Conservation (phyloP, 441 rosid genomes). For the Metrosideros polymorpha region DNA sequence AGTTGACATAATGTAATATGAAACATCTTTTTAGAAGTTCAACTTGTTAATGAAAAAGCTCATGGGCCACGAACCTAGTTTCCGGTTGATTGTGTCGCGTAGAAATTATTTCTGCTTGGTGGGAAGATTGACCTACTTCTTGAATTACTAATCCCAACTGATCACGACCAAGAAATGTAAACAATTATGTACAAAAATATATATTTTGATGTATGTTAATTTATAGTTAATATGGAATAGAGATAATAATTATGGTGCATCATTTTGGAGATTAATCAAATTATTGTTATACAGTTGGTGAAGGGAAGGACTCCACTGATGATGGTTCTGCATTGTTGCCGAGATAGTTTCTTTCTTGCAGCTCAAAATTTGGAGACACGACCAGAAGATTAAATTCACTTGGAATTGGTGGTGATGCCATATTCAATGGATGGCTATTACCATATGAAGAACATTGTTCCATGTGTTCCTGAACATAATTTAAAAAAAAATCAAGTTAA, state of each 20-base stretch:
- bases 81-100: neutral
- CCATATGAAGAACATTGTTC: neutral
- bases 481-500: neutral
- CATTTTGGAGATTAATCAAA: neutral
- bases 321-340: neutral
- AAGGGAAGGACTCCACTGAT: neutral
- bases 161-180: neutral
- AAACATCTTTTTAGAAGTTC: neutral
- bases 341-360: neutral
- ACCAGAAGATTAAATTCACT: neutral
- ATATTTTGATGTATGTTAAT: neutral
- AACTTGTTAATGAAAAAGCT: neutral
- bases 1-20: neutral
- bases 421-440: neutral
- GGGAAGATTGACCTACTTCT: neutral
- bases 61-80: neutral
- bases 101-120: neutral
- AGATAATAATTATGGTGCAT: neutral
- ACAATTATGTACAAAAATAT: neutral
- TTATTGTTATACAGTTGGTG: neutral
- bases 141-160: neutral
- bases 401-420: neutral
- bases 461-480: neutral
- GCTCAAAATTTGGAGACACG: neutral
- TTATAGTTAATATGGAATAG: neutral